phyloP scores from a whole-genome alignment of 2,329 filamentous ascomycete species.

The Ophiobolus disseminans region DNA sequence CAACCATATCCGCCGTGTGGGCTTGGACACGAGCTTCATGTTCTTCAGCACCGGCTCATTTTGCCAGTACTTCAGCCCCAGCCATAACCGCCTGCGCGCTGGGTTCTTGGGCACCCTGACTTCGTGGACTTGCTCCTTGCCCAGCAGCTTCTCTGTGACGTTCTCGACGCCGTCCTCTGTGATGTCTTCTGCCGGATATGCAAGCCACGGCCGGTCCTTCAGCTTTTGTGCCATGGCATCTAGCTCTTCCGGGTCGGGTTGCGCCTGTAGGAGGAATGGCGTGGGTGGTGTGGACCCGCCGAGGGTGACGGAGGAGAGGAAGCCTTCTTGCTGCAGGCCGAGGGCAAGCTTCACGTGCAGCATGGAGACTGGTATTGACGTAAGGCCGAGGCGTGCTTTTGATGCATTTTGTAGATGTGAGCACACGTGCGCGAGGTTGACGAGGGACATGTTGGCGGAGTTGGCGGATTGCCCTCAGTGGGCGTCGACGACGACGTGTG shows the following conservation, averaged over 20 bases:
- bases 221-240: conserved; percentile 41
- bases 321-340: conserved; percentile 81
- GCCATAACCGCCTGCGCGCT: conserved; percentile 78
- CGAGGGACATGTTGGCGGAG: conserved; percentile 68
- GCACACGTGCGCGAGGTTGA: conserved; percentile 79
- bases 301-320: conserved; percentile 80
- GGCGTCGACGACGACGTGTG: conserved; percentile 15
- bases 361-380: conserved; percentile 80
- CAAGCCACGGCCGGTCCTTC: conserved; percentile 52
- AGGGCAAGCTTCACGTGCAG: conserved; percentile 79
- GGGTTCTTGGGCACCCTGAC: conserved; percentile 64
- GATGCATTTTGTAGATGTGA: conserved; percentile 91
- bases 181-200: conserved; percentile 27
- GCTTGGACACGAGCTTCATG: conserved; percentile 73
- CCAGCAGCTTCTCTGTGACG: conserved; percentile 17
- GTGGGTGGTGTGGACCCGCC: conserved; percentile 65
- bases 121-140: conserved; percentile 28
- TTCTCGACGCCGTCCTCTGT: not conserved
- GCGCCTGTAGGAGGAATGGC: conserved; percentile 44
- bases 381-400: conserved; percentile 81
- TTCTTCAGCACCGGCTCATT: conserved; percentile 77
- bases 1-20: conserved; percentile 74
- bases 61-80: conserved; percentile 90
- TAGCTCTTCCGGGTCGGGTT: conserved; percentile 34
- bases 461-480: conserved; percentile 35